Conservation (phyloP, 148 eudicot species). For the Diospyros lotus region DNA sequence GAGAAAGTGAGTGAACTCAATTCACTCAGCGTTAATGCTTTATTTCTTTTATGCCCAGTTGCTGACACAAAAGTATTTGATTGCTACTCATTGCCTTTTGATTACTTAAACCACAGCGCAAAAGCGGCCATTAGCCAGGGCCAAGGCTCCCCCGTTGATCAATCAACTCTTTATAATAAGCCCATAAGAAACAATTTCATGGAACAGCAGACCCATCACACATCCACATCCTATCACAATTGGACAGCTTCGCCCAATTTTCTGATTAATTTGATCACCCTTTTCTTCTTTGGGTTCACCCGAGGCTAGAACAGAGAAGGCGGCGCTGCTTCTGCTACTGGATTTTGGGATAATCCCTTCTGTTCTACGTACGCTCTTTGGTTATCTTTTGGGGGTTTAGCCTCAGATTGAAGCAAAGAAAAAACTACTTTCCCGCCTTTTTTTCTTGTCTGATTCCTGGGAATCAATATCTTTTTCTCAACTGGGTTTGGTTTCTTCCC, state of each 20-base stretch:
- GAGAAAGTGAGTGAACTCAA: neutral
- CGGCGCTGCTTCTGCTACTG: neutral
- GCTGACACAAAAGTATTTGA: neutral
- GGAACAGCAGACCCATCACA: neutral
- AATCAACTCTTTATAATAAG: slow-evolving; percentile 3
- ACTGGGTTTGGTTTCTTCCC: neutral
- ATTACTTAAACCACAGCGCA: neutral
- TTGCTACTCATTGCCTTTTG: neutral
- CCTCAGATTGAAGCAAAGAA: neutral
- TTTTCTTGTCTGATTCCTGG: slow-evolving; percentile 6
- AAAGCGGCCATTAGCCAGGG: neutral
- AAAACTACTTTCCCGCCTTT: neutral
- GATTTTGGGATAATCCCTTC: neutral
- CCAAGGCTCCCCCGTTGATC: too few species aligned
- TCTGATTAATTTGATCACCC: slow-evolving; percentile 1
- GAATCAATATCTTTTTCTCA: slow-evolving; percentile 19
- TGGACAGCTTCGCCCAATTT: neutral
- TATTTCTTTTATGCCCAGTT: neutral
- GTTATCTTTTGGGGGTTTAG: neutral
- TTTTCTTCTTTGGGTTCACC: slow-evolving; percentile 13
- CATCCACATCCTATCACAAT: neutral
- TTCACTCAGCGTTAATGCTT: neutral
- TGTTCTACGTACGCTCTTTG: neutral
- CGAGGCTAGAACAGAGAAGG: neutral
- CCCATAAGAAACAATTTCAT: neutral